Evolutionary conservation across 1,284 basidiomycete species (phyloP).

Genomic region (Cystobasidium slooffiae): DNA sequence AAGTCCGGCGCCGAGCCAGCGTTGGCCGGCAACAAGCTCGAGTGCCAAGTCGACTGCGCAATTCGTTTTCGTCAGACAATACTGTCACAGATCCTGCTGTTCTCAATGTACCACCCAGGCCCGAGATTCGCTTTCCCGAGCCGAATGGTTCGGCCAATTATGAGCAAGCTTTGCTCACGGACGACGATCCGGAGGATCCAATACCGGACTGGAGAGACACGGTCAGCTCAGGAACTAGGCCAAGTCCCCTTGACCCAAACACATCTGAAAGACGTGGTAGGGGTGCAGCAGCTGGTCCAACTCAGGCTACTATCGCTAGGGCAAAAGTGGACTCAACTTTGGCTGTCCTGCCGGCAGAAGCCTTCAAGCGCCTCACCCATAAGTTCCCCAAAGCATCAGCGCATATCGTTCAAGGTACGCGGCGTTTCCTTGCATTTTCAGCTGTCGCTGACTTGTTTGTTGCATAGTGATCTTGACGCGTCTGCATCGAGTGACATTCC

Average conservation of each 20-base stretch:
- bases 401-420: slow-evolving; percentile 87
- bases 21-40: slow-evolving; percentile 19
- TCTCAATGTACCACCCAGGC: slow-evolving; percentile 13
- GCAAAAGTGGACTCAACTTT: slow-evolving; percentile 93
- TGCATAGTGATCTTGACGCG: slow-evolving; percentile 84
- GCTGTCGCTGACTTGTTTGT: neutral
- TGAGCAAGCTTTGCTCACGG: slow-evolving; percentile 19
- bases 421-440: neutral
- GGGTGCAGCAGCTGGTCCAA: neutral
- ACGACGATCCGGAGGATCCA: slow-evolving; percentile 14
- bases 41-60: slow-evolving; percentile 30
- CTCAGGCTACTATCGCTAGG: slow-evolving; percentile 69
- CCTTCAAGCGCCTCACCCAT: slow-evolving; percentile 85
- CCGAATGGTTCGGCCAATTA: neutral
- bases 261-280: slow-evolving; percentile 16
- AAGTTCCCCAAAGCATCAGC: slow-evolving; percentile 96
- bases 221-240: neutral
- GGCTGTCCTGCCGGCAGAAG: slow-evolving; percentile 98
- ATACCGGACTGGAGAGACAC: slow-evolving; percentile 11
- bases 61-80: slow-evolving; percentile 34
- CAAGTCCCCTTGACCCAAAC: slow-evolving; percentile 1
- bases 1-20: slow-evolving; percentile 1
- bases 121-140: slow-evolving; percentile 5
- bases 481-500: slow-evolving; percentile 96
- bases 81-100: slow-evolving; percentile 12